Conservation (phyloP, 805 yeast genomes). For the Candida saitoana region DNA sequence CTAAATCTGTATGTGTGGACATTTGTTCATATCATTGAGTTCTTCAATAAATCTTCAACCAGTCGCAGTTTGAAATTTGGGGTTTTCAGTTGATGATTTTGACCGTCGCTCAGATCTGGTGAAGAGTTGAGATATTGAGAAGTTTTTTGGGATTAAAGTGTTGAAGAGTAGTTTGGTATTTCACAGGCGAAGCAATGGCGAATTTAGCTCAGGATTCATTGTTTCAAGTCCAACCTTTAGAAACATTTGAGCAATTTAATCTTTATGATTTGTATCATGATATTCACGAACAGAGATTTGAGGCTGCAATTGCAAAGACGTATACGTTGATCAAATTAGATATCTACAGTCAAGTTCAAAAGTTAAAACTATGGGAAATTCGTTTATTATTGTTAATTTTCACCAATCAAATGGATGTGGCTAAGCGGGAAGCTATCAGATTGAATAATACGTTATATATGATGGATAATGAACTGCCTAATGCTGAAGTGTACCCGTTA, state of each 20-base stretch:
- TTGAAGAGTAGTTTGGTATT: background rate
- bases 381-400: slow-evolving; percentile 30
- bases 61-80: background rate
- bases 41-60: background rate
- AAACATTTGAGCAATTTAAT: slow-evolving; percentile 1
- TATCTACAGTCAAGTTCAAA: slow-evolving; percentile 4
- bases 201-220: slow-evolving; percentile 1
- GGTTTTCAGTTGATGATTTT: background rate
- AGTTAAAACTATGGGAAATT: slow-evolving; percentile 30
- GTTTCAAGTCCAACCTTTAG: background rate
- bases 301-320: background rate
- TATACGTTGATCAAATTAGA: slow-evolving; percentile 3
- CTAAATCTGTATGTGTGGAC: slow-evolving; percentile 22
- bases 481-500: slow-evolving; percentile 24
- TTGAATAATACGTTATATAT: slow-evolving; percentile 33
- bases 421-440: slow-evolving; percentile 35
- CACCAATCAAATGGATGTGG: slow-evolving; percentile 24
- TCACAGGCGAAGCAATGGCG: background rate
- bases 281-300: background rate
- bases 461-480: slow-evolving; percentile 21
- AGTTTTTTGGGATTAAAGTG: background rate
- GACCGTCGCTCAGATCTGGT: background rate
- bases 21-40: slow-evolving; percentile 7
- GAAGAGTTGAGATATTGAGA: background rate
- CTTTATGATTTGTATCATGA: slow-evolving; percentile 3